Conservation (phyloP, 768 basidiomycete species). For the Mycena albidolilacea region DNA sequence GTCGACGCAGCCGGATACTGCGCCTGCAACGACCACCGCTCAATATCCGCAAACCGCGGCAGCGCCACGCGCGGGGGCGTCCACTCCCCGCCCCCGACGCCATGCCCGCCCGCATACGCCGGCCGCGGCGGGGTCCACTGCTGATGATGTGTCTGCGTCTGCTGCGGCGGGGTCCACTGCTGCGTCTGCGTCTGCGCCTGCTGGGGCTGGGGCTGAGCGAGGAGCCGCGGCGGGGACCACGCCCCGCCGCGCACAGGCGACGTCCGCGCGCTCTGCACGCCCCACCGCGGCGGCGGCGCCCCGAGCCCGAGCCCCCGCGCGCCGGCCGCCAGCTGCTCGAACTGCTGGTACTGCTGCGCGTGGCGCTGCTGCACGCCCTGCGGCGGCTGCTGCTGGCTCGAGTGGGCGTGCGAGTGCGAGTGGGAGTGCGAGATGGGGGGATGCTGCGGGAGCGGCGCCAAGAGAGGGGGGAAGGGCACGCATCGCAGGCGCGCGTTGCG, state of each 20-base stretch:
- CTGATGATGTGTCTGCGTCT: too few species aligned
- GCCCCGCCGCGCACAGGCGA: slow-evolving; percentile 30
- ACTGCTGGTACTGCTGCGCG: neutral
- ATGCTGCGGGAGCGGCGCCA: neutral
- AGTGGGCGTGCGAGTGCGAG: neutral
- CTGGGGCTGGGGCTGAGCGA: neutral
- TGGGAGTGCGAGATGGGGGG: neutral
- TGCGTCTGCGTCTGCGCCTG: neutral
- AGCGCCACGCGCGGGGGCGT: slow-evolving; percentile 38
- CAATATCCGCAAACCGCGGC: slow-evolving; percentile 38
- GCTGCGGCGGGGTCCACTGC: neutral
- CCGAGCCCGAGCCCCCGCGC: neutral
- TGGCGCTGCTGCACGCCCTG: neutral
- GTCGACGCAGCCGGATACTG: neutral
- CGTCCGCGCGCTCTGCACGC: slow-evolving; percentile 40
- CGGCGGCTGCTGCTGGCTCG: too few species aligned
- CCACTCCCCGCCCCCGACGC: slow-evolving; percentile 17
- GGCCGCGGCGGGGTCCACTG: slow-evolving; percentile 22
- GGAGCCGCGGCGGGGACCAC: neutral
- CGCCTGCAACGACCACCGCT: slow-evolving; percentile 27
- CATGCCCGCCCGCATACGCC: neutral
- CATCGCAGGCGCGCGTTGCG: slow-evolving; percentile 25
- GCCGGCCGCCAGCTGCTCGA: neutral
- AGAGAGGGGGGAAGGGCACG: neutral
- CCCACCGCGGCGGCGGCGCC: slow-evolving; percentile 25